Base-by-base conservation (phyloP, 768 basidiomycete species). In the Pulveroboletus sp. region DNA sequence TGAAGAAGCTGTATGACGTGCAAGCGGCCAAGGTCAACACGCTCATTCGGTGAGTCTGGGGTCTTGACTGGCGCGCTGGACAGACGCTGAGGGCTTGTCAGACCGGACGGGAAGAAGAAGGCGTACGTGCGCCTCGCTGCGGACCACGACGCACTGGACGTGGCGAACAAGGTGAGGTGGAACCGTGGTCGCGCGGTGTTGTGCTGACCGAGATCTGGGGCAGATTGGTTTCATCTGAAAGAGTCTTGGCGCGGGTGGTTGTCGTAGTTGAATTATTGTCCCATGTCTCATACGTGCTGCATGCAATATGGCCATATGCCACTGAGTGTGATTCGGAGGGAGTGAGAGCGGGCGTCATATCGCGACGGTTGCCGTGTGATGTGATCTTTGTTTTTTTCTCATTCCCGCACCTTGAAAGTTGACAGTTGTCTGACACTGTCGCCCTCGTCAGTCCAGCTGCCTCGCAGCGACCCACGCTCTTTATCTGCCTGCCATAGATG, bases 31-130 rank as follows among this genome's bases (percentile, higher is more conserved):
- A 95, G 76, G 80, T 98, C 68, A 99, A 97, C 83, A 99, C 96
- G 43, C 83, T 99, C 68, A 97, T 98, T 71, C 86, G 94, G 91
- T 94, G 49, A 57, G 83, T 70, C 16, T 2, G 13, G 14, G 17
- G 19, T 9, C 27, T n/a, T 12, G 38, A n/a, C 23, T 39, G 31
- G 5, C 19, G 43, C 23, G 44, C 29, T 3, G 45, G 27, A 12
- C 27, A 37, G 12, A 8, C 5, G 45, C 35, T 55, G 35, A 57
- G 29, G 2, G 11, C 17, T 35, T 20, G 22, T 6, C 49, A 93
- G 90, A 69, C 96, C 95, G 45, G 96, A 98, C 65, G 95, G 95
- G 44, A 92, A 87, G 84, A 99, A 99, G 80, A 98, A 98, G 86
- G 96, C 96, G 36, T 99, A 96, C 69, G 94, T 97, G 38, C 85